phyloP scores from a whole-genome alignment of 768 basidiomycete genomes.

The Calvatia gigantea region DNA sequence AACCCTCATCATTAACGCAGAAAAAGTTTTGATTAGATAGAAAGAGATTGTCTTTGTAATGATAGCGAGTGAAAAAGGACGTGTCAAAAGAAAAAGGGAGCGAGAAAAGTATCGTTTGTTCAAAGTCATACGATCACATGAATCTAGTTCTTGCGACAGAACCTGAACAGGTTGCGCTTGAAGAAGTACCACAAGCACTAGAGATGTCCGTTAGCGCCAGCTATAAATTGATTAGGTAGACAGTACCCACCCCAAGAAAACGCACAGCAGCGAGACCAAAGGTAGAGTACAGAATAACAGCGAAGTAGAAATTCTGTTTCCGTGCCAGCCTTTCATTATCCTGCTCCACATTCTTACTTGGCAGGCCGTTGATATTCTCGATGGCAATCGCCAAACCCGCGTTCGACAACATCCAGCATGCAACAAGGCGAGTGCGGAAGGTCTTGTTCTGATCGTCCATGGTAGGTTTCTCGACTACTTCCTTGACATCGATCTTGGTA shows the following conservation, averaged over 20 bases:
- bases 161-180: constrained; percentile 79
- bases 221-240: background rate
- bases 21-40: background rate
- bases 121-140: constrained; percentile 8
- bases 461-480: constrained; percentile 72
- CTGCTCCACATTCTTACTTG: constrained; percentile 22
- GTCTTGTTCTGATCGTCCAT: constrained; percentile 90
- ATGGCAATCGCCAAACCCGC: constrained; percentile 71
- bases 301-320: constrained; percentile 63
- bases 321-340: constrained; percentile 39
- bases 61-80: background rate
- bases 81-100: constrained; percentile 1
- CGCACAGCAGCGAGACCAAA: constrained; percentile 70
- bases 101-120: background rate
- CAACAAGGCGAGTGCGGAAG: constrained; percentile 86
- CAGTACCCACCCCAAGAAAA: constrained; percentile 65
- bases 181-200: constrained; percentile 84
- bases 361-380: constrained; percentile 68
- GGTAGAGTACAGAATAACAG: constrained; percentile 76
- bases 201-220: constrained; percentile 2
- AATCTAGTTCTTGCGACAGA: constrained; percentile 66
- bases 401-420: constrained; percentile 75
- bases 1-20: background rate
- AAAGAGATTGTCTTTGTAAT: constrained; percentile 3
- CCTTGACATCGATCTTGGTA: constrained; percentile 65